phyloP scores from a whole-genome alignment of 1,284 basidiomycete genomes.

The Jaminaea rosea region DNA sequence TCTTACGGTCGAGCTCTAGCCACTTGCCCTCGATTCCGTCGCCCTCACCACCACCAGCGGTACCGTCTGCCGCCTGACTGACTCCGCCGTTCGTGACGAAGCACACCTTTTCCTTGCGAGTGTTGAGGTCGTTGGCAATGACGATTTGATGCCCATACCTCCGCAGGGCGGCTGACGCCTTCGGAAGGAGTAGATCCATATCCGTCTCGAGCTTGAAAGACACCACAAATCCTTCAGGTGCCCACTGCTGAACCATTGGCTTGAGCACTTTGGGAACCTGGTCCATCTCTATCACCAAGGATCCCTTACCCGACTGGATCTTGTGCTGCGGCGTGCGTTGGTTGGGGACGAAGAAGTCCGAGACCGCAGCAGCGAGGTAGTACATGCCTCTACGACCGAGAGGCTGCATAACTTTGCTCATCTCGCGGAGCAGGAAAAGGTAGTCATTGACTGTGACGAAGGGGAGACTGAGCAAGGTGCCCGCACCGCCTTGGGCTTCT shows the following conservation, averaged over 20 bases:
- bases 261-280: slow-evolving; percentile 94
- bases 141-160: slow-evolving; percentile 96
- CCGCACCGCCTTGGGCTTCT: slow-evolving; percentile 58
- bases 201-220: slow-evolving; percentile 99
- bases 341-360: slow-evolving; percentile 68
- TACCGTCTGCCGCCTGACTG: neutral
- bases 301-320: slow-evolving; percentile 83
- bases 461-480: slow-evolving; percentile 71
- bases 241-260: slow-evolving; percentile 88
- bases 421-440: slow-evolving; percentile 76
- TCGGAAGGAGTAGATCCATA: slow-evolving; percentile 69
- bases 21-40: slow-evolving; percentile 42
- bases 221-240: slow-evolving; percentile 78
- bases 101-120: slow-evolving; percentile 81
- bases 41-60: neutral
- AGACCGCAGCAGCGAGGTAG: slow-evolving; percentile 94
- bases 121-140: slow-evolving; percentile 84
- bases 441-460: slow-evolving; percentile 96
- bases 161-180: slow-evolving; percentile 75
- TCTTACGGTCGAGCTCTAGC: neutral
- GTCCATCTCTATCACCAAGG: slow-evolving; percentile 90
- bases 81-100: slow-evolving; percentile 55
- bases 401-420: slow-evolving; percentile 58
- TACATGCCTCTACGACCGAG: slow-evolving; percentile 72
- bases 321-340: slow-evolving; percentile 69